Percentiles rank a stretch among this genome's conserved stretches.
Evolutionary conservation across 495 filamentous ascomycete species (phyloP).

Genomic region (Penicillium simplicissimum): DNA sequence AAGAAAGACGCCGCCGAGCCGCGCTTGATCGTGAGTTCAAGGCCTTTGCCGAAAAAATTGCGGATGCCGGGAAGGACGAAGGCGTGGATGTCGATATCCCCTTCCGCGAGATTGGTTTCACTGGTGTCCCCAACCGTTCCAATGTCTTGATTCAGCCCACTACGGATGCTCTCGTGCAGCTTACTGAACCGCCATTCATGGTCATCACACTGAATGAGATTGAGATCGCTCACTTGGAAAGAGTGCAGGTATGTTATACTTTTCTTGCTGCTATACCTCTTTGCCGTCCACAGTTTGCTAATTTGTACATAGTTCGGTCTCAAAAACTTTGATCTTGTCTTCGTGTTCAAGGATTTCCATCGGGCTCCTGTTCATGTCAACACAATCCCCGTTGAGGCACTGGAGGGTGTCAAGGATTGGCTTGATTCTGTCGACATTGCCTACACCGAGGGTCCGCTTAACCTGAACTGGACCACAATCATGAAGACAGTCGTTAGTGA

Average conservation of each 20-base stretch:
- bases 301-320: slow-evolving; percentile 70
- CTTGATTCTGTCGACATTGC: slow-evolving; percentile 92
- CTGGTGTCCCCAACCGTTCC: slow-evolving; percentile 90
- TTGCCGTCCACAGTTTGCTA: slow-evolving; percentile 11
- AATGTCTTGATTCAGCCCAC: slow-evolving; percentile 95
- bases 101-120: slow-evolving; percentile 94
- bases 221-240: slow-evolving; percentile 93
- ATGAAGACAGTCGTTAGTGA: slow-evolving; percentile 98
- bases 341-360: slow-evolving; percentile 95
- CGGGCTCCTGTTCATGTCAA: slow-evolving; percentile 89
- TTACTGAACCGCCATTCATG: slow-evolving; percentile 96
- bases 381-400: slow-evolving; percentile 92
- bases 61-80: slow-evolving; percentile 81
- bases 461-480: slow-evolving; percentile 97
- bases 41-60: slow-evolving; percentile 94
- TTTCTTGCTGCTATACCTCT: neutral
- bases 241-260: slow-evolving; percentile 66
- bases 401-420: slow-evolving; percentile 98
- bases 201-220: slow-evolving; percentile 94
- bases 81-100: slow-evolving; percentile 93
- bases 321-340: slow-evolving; percentile 98
- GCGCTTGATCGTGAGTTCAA: slow-evolving; percentile 94
- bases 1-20: slow-evolving; percentile 88
- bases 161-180: slow-evolving; percentile 95
- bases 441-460: slow-evolving; percentile 91